Evolutionary conservation across 2,329 filamentous ascomycete genomes (phyloP).

Genomic region (Emmonsiellopsis sp.): DNA sequence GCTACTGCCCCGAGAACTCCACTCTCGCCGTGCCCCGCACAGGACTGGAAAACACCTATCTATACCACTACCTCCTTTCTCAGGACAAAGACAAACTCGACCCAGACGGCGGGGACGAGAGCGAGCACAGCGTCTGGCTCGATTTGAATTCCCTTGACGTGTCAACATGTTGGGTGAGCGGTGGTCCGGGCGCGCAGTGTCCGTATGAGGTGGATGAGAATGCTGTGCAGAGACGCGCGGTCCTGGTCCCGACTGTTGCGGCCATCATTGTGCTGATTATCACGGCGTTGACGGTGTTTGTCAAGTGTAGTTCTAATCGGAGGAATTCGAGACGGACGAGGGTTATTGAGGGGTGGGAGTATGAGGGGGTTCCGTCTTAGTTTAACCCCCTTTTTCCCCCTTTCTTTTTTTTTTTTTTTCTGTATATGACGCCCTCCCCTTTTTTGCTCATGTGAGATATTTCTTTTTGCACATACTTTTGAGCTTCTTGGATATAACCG

Average conservation of each 20-base stretch:
- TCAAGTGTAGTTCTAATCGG: slow-evolving; percentile 55
- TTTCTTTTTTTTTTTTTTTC: too few species aligned
- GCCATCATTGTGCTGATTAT: slow-evolving; percentile 53
- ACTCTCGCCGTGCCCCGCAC: slow-evolving; percentile 51
- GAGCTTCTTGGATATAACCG: not conserved
- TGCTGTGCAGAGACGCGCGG: slow-evolving; percentile 34
- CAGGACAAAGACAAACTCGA: slow-evolving; percentile 18
- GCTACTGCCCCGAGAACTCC: slow-evolving; percentile 41
- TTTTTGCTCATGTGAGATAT: not conserved
- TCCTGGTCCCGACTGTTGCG: slow-evolving; percentile 54
- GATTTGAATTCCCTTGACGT: slow-evolving; percentile 52
- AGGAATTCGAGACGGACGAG: slow-evolving; percentile 42
- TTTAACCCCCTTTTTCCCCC: not conserved
- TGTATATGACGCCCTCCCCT: not conserved
- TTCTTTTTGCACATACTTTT: not conserved
- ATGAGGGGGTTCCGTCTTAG: slow-evolving; percentile 55
- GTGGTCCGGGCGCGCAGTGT: slow-evolving; percentile 46
- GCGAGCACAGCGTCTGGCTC: slow-evolving; percentile 41
- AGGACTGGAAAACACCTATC: slow-evolving; percentile 53
- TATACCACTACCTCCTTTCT: slow-evolving; percentile 36
- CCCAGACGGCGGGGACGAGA: slow-evolving; percentile 15
- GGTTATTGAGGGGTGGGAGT: slow-evolving; percentile 50
- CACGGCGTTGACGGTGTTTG: slow-evolving; percentile 51
- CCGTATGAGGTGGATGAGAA: slow-evolving; percentile 43
- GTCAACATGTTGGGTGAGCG: slow-evolving; percentile 51